Conservation (phyloP, 2,329 filamentous ascomycete genomes). For the Aspergillus clavatus region DNA sequence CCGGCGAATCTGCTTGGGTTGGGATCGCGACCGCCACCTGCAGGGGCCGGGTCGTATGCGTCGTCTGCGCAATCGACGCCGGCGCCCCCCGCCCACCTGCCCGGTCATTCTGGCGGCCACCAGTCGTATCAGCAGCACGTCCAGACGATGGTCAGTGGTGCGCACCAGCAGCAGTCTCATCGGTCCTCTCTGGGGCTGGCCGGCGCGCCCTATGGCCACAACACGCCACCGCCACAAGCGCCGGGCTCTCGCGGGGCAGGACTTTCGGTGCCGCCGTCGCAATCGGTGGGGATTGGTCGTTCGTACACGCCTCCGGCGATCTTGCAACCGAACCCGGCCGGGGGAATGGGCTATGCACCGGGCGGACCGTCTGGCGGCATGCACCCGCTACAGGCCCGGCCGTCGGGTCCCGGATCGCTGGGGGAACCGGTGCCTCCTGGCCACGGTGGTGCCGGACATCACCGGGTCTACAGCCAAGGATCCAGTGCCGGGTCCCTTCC, state of each 20-base stretch:
- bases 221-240: constrained; percentile 31
- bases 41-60: constrained; percentile 24
- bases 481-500: constrained; percentile 26
- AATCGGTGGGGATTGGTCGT: constrained; percentile 27
- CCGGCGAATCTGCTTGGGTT: constrained; percentile 27
- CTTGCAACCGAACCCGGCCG: constrained; percentile 25
- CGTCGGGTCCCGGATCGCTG: constrained; percentile 21
- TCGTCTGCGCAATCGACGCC: constrained; percentile 23
- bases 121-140: constrained; percentile 37
- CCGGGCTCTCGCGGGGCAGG: constrained; percentile 23
- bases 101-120: constrained; percentile 16
- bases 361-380: constrained; percentile 19
- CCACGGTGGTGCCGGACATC: constrained; percentile 24
- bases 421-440: constrained; percentile 18
- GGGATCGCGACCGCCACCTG: constrained; percentile 23
- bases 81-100: constrained; percentile 17
- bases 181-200: constrained; percentile 29
- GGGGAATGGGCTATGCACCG: constrained; percentile 28
- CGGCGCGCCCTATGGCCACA: constrained; percentile 30
- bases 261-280: constrained; percentile 22
- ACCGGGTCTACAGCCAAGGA: constrained; percentile 37
- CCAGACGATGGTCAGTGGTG: constrained; percentile 35
- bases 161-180: constrained; percentile 31
- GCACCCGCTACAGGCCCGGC: constrained; percentile 26
- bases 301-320: constrained; percentile 39